These are phyloP conservation scores for Smallanthus sonchifolius DNA, from an alignment of 129 eudicot species.

Conservation along the genomic window DNA sequence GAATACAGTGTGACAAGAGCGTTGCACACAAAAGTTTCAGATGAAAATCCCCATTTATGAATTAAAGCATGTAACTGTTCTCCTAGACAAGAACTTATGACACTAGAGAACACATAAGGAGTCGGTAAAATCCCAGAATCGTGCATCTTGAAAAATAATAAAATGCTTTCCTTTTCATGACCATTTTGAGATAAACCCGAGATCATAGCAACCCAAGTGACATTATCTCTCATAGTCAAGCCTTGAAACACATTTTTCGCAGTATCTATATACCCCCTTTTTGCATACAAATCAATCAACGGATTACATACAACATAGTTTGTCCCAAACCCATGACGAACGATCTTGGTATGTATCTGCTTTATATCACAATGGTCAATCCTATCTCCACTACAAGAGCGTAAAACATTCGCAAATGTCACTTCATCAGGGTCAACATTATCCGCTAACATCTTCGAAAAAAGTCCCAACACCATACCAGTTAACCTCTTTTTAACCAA, in stretches of 20 bases:
- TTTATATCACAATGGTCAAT: constrained; percentile 27
- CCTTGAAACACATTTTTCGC: constrained; percentile 53
- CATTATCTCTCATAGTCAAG: constrained; percentile 54
- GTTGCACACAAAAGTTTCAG: constrained; percentile 69
- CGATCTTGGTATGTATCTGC: constrained; percentile 54
- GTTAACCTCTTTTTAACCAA: constrained; percentile 31
- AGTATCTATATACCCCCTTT: constrained; percentile 48
- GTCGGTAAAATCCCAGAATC: constrained; percentile 56
- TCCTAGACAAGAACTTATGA: constrained; percentile 81
- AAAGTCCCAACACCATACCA: constrained; percentile 31
- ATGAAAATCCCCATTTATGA: constrained; percentile 69
- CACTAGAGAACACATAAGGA: constrained; percentile 79
- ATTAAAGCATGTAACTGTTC: constrained; percentile 67
- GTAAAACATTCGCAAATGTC: constrained; percentile 47
- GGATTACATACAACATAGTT: constrained; percentile 56
- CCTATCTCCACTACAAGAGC: constrained; percentile 39
- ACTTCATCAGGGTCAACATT: constrained; percentile 47
- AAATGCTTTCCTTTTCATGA: constrained; percentile 55
- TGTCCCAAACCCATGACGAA: constrained; percentile 50
- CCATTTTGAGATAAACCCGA: constrained; percentile 78
- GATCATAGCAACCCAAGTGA: constrained; percentile 94
- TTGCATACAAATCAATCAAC: constrained; percentile 63
- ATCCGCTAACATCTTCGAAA: constrained; percentile 37
- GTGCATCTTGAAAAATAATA: constrained; percentile 69
- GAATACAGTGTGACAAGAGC: constrained; percentile 76